These are phyloP conservation scores for Musa schizocarpa DNA, from an alignment of 176 grass and related monocot genomes.

Conservation along the genomic window DNA sequence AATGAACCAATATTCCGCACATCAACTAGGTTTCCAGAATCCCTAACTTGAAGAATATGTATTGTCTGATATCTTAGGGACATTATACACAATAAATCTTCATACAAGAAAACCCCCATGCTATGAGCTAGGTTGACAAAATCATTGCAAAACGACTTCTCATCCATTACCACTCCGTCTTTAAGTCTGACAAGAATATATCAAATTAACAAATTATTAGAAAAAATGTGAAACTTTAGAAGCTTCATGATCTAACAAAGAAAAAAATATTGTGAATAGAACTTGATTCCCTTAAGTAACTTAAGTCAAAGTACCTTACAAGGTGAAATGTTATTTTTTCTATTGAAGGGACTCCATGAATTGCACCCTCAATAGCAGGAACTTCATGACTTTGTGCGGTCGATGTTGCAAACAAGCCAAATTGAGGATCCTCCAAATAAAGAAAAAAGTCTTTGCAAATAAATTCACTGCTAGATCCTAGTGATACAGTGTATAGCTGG, in stretches of 20 bases:
- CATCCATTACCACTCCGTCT: constrained; percentile 64
- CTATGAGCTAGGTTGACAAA: constrained; percentile 85
- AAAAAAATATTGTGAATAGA: neutral
- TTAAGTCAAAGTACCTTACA: constrained; percentile 54
- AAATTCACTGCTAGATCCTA: constrained; percentile 68
- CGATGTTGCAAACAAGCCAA: constrained; percentile 86
- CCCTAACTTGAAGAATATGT: constrained; percentile 88
- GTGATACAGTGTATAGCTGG: constrained; percentile 59
- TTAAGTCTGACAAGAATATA: constrained; percentile 61
- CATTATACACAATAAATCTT: constrained; percentile 87
- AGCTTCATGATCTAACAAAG: neutral
- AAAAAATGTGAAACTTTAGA: neutral
- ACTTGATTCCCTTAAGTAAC: neutral
- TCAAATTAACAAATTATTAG: constrained; percentile 21
- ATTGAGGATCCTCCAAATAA: constrained; percentile 51
- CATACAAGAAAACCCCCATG: constrained; percentile 87
- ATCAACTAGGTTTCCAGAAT: constrained; percentile 84
- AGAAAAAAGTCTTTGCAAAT: constrained; percentile 95
- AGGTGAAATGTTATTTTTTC: constrained; percentile 97
- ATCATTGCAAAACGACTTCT: constrained; percentile 86
- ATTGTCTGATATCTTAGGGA: constrained; percentile 89
- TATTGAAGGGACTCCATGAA: constrained; percentile 71
- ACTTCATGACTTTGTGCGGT: constrained; percentile 57
- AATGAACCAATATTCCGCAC: constrained; percentile 80
- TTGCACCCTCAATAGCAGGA: constrained; percentile 46